Base-by-base conservation (phyloP, 1,284 basidiomycete species). In the Phaffia rhodozyma region DNA sequence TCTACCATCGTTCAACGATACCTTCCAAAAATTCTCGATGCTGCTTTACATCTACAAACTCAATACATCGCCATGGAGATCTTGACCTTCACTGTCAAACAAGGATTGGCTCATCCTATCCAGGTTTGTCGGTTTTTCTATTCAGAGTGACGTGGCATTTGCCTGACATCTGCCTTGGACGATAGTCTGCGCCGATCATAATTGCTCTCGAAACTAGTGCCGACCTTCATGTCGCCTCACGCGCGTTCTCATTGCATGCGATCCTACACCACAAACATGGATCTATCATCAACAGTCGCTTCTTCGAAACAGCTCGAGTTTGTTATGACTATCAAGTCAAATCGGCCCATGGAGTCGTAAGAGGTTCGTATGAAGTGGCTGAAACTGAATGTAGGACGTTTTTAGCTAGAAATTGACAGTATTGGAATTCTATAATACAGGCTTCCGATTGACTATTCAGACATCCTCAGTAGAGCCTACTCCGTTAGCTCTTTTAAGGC, bases 1-100 rank as follows among this genome's bases (percentile, higher is more conserved):
- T 93, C 92, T 1, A 88, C 90, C 2, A 82, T 98, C 48, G 86
- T 97, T 1, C 96, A 98, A 72, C 86, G 91, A 38, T 97, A 97
- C 71, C 80, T 97, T 52, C 77, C 80, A 34, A 84, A 85, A 32
- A 89, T 98, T 62, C 78, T 97, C 47, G 81, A 86, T 1, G 87
- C 90, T 0, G 87, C 89, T 0, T 75, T 91, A 61, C 81, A 86
- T 68, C 69, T 78, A 0, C 81, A 83, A 53, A 84, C 90, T 55
- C 93, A 97, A 73, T 80, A 82, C 6, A 81, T 88, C 5, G 93
- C 93, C 3, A 83, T 96, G 61, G 92, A 97, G 69, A 88, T 98
- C 50, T 76, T 99, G 57, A 86, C 83, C 43, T 92, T 94, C 70
- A 92, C 92, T 0, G 84, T 98, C 69, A 89, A 87, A 72, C 93